Evolutionary conservation across 768 basidiomycete species (phyloP).

Genomic region (Leccinum ochraceum): DNA sequence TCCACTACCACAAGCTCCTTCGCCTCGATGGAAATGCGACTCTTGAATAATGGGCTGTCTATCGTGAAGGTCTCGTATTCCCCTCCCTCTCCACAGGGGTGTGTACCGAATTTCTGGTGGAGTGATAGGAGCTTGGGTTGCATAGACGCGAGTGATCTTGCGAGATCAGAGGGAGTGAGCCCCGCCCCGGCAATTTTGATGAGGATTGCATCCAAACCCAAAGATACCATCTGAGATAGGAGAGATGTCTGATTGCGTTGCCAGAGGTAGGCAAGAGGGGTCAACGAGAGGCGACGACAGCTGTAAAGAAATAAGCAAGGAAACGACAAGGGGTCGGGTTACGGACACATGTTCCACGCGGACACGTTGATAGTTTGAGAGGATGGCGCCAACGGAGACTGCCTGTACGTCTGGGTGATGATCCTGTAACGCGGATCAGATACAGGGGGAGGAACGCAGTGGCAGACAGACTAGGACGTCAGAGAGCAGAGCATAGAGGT

Average conservation of each 20-base stretch:
- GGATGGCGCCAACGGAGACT: constrained; percentile 93
- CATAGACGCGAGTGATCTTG: constrained; percentile 74
- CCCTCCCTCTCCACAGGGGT: constrained; percentile 96
- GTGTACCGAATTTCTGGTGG: constrained; percentile 81
- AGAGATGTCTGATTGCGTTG: constrained; percentile 87
- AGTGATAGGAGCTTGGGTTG: constrained; percentile 69
- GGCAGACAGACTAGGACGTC: constrained; percentile 68
- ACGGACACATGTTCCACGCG: constrained; percentile 96
- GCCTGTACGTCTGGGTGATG: constrained; percentile 81
- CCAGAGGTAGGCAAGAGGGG: constrained; percentile 89
- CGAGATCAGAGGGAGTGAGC: constrained; percentile 73
- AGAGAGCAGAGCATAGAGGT: constrained; percentile 72
- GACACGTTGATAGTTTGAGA: constrained; percentile 96
- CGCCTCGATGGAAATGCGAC: constrained; percentile 65
- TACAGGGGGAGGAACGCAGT: not conserved
- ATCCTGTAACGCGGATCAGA: constrained; percentile 41
- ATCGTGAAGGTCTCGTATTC: constrained; percentile 96
- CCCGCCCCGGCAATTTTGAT: constrained; percentile 98
- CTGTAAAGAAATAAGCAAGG: constrained; percentile 39
- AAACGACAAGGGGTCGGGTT: not conserved
- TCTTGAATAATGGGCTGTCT: constrained; percentile 87
- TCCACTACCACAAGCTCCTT: constrained; percentile 76
- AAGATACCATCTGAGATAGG: constrained; percentile 81
- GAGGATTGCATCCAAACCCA: constrained; percentile 76
- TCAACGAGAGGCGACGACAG: constrained; percentile 77